Percentiles rank a stretch among this genome's conserved stretches.
phyloP scores from a whole-genome alignment of 73 alveolate genomes.

The Paramecium tetraurelia region DNA sequence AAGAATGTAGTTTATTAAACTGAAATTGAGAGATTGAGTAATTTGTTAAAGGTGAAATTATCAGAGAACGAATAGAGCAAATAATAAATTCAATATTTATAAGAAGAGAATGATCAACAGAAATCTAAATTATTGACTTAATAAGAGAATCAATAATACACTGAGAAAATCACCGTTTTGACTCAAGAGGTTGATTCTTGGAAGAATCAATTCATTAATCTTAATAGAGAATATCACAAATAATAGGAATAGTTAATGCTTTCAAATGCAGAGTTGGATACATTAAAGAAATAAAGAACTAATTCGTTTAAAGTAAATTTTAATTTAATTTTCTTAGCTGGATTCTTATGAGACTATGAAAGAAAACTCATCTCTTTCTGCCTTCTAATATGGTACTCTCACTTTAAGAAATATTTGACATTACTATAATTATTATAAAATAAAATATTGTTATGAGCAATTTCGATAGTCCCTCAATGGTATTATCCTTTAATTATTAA shows the following conservation, averaged over 20 bases:
- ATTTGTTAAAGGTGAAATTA: background rate
- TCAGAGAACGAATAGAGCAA: background rate
- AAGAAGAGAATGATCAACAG: background rate
- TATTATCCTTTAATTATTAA: background rate
- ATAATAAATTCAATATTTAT: background rate
- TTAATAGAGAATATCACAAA: background rate
- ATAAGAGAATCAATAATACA: background rate
- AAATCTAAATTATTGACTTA: background rate
- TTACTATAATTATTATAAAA: background rate
- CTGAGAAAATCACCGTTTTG: background rate
- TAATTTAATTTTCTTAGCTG: background rate
- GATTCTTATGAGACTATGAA: background rate
- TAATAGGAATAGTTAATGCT: background rate
- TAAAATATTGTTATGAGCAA: background rate
- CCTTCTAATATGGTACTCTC: background rate
- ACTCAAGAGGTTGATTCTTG: background rate
- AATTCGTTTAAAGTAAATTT: background rate
- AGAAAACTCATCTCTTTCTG: background rate
- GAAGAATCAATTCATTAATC: background rate
- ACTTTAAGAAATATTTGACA: background rate
- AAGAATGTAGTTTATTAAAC: background rate
- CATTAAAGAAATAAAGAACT: background rate
- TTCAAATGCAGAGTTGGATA: background rate
- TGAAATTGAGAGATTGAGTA: conserved; percentile 13
- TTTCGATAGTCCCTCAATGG: background rate